These are phyloP conservation scores for Akanthomyces lecanii DNA, from an alignment of 2,329 filamentous ascomycete species.

Conservation along the genomic window DNA sequence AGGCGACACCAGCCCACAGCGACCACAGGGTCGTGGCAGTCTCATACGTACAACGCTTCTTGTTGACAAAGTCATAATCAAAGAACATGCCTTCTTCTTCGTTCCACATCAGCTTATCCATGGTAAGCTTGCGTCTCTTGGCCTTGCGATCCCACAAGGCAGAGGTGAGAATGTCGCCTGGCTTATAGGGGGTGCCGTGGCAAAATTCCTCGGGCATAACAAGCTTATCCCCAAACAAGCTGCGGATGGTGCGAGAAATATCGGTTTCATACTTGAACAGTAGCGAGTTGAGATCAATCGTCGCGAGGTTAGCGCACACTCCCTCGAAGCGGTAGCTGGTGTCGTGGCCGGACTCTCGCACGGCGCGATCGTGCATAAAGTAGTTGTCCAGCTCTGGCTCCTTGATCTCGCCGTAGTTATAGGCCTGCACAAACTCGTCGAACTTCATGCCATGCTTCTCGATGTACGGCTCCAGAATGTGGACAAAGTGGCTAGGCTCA, in stretches of 20 bases:
- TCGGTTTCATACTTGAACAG: constrained; percentile 97
- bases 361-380: constrained; percentile 91
- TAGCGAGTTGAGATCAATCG: constrained; percentile 89
- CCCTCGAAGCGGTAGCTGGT: constrained; percentile 91
- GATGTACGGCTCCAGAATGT: constrained; percentile 76
- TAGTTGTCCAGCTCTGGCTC: constrained; percentile 93
- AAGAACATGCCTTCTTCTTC: constrained; percentile 93
- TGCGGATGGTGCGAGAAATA: constrained; percentile 81
- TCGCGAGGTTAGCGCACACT: constrained; percentile 82
- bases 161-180: constrained; percentile 73
- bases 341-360: constrained; percentile 94
- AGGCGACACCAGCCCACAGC: constrained; percentile 88
- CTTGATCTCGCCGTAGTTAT: constrained; percentile 70
- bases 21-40: constrained; percentile 94
- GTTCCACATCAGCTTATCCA: constrained; percentile 94
- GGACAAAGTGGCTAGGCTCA: constrained; percentile 79
- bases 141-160: constrained; percentile 87
- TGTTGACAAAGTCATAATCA: constrained; percentile 85
- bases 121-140: constrained; percentile 74
- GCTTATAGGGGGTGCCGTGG: constrained; percentile 55
- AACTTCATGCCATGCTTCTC: constrained; percentile 81
- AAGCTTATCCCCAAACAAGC: constrained; percentile 76
- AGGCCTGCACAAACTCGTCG: constrained; percentile 79
- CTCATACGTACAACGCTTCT: constrained; percentile 80
- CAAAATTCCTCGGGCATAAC: constrained; percentile 81